phyloP scores from a whole-genome alignment of 805 yeast species.

The Scheffersomyces stipitis region DNA sequence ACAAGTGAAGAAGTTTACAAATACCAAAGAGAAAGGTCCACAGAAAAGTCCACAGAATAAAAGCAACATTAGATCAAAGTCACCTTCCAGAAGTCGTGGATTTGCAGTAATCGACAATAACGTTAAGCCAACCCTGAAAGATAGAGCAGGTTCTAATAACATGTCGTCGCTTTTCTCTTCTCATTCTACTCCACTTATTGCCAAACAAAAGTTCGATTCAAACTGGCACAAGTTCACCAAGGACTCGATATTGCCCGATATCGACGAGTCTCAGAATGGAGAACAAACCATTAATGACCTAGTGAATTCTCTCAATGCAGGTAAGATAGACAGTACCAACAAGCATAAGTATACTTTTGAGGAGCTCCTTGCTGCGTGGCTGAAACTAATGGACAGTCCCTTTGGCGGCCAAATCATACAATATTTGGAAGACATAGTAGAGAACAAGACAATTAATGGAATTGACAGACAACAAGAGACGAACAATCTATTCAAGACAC shows the following conservation, averaged over 20 bases:
- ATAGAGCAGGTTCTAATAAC: constrained; percentile 1
- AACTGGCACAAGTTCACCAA: constrained; percentile 6
- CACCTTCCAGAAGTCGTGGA: no score
- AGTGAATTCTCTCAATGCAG: not conserved
- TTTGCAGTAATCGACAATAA: not conserved
- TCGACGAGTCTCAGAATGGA: constrained; percentile 10
- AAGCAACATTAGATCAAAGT: no score
- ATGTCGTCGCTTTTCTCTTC: constrained; percentile 17
- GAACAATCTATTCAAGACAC: constrained; percentile 10
- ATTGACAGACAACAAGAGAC: constrained; percentile 1
- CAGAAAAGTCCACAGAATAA: no score
- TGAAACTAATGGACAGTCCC: not conserved
- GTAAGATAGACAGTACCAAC: not conserved
- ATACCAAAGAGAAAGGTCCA: no score
- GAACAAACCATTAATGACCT: constrained; percentile 12
- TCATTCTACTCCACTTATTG: constrained; percentile 24
- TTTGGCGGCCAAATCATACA: not conserved
- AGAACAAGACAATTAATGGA: constrained; percentile 1
- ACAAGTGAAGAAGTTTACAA: no score
- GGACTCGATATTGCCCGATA: constrained; percentile 4
- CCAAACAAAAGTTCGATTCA: not conserved
- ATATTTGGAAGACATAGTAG: not conserved
- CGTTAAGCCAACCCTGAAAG: not conserved
- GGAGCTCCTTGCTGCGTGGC: not conserved
- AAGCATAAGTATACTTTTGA: not conserved